These are phyloP conservation scores for Clavispora santaluciae DNA, from an alignment of 805 yeast species.

Conservation along the genomic window DNA sequence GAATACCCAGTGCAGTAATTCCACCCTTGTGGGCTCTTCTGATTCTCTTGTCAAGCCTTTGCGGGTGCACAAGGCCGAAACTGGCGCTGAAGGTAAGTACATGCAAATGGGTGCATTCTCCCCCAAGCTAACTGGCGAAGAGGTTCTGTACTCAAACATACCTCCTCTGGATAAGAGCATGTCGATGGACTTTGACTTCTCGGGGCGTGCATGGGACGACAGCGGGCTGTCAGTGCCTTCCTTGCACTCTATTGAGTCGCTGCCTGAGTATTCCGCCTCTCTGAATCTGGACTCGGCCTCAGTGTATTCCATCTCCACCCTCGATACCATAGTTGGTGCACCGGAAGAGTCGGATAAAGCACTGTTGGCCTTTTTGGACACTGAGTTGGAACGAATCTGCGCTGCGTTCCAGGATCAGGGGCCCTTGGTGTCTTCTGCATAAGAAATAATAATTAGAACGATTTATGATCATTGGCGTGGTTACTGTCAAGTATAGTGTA, in stretches of 20 bases:
- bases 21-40: constrained; percentile 10
- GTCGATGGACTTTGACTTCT: constrained; percentile 4
- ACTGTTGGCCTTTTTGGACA: constrained; percentile 11
- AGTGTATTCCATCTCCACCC: constrained; percentile 24
- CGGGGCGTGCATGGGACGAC: not conserved
- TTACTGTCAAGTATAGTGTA: too few relatives aligned
- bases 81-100: too few relatives aligned
- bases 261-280: constrained; percentile 6
- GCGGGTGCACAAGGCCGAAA: constrained; percentile 1
- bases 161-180: too few relatives aligned
- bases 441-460: not conserved
- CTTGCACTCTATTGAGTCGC: not conserved
- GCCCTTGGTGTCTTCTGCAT: not conserved
- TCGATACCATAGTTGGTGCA: constrained; percentile 20
- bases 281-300: constrained; percentile 19
- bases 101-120: too few relatives aligned
- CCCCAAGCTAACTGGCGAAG: too few relatives aligned
- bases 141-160: too few relatives aligned
- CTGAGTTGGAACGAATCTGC: constrained; percentile 11
- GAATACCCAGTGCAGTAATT: constrained; percentile 4
- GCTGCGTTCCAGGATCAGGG: constrained; percentile 4
- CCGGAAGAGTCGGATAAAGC: constrained; percentile 3
- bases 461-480: not conserved
- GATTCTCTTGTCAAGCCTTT: constrained; percentile 7
- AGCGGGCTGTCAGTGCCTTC: not conserved